Evolutionary conservation across 495 filamentous ascomycete genomes (phyloP).

Genomic region (Umbilicaria muhlenbergii): DNA sequence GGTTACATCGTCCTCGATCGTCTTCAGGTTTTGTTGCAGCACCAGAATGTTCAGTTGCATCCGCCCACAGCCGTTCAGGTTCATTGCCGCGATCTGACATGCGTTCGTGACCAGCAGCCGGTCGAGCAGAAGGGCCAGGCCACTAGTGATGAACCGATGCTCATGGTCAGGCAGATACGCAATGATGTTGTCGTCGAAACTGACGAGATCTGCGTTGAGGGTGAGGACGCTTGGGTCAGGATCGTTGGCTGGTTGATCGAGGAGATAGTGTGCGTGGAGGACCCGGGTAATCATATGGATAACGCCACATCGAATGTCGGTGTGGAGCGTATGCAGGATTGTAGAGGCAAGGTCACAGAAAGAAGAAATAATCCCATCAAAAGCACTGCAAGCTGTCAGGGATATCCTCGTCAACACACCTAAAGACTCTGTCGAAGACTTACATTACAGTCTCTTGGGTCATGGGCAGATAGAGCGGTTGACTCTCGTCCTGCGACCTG

Average conservation of each 20-base stretch:
- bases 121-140: slow-evolving; percentile 58
- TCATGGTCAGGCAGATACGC: slow-evolving; percentile 44
- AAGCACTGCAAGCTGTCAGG: slow-evolving; percentile 29
- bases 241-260: slow-evolving; percentile 58
- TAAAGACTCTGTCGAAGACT: neutral
- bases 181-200: slow-evolving; percentile 67
- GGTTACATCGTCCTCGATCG: slow-evolving; percentile 50
- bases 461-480: slow-evolving; percentile 75
- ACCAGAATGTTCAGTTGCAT: slow-evolving; percentile 88
- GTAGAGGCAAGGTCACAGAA: slow-evolving; percentile 61
- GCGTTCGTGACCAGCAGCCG: slow-evolving; percentile 50
- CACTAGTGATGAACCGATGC: slow-evolving; percentile 56
- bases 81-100: slow-evolving; percentile 50
- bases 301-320: slow-evolving; percentile 71
- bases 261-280: slow-evolving; percentile 34
- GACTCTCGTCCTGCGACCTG: slow-evolving; percentile 39
- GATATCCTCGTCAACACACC: neutral
- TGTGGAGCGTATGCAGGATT: slow-evolving; percentile 68
- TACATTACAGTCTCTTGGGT: slow-evolving; percentile 61
- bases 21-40: slow-evolving; percentile 87
- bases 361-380: slow-evolving; percentile 71
- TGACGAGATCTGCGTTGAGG: slow-evolving; percentile 64
- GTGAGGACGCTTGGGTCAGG: slow-evolving; percentile 64
- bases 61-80: slow-evolving; percentile 56
- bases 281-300: slow-evolving; percentile 44